Evolutionary conservation across 2,329 filamentous ascomycete genomes (phyloP).

Genomic region (Xylaria sp.): DNA sequence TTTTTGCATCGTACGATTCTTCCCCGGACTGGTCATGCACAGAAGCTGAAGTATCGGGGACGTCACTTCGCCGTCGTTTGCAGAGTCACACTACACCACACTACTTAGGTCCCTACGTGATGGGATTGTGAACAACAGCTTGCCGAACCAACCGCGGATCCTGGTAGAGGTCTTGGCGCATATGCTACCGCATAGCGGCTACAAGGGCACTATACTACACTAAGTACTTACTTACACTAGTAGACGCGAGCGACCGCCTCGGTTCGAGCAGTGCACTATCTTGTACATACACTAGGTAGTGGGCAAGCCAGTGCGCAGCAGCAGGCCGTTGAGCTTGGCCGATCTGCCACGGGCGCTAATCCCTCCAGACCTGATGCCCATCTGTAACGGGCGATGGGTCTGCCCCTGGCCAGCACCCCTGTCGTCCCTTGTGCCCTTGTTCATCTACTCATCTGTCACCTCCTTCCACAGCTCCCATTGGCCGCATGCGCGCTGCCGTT

Average conservation of each 20-base stretch:
- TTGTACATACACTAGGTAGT: too few relatives aligned
- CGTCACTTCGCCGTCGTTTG: constrained; percentile 11
- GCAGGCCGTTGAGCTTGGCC: constrained; percentile 2
- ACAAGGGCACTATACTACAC: too few relatives aligned
- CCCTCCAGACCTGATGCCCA: constrained; percentile 22
- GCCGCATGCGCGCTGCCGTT: constrained; percentile 29
- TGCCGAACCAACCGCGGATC: constrained; percentile 5
- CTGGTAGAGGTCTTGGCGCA: constrained; percentile 10
- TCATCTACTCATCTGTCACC: constrained; percentile 30
- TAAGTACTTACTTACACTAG: too few relatives aligned
- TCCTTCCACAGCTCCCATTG: constrained; percentile 30
- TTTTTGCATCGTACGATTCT: constrained; percentile 28
- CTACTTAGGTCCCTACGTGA: neutral
- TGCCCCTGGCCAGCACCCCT: constrained; percentile 8
- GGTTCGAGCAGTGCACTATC: too few relatives aligned
- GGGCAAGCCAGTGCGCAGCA: too few relatives aligned
- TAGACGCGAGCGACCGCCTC: too few relatives aligned
- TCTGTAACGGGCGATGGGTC: constrained; percentile 25
- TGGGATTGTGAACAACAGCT: neutral
- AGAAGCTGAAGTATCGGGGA: constrained; percentile 9
- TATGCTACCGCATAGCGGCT: constrained; percentile 16
- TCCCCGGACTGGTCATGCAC: constrained; percentile 16
- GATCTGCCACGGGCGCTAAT: constrained; percentile 23
- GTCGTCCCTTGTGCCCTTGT: constrained; percentile 8
- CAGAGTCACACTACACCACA: neutral